Evolutionary conservation across 176 grass and related monocot genomes (phyloP).

Genomic region (Ampelocalamus luodianensis): DNA sequence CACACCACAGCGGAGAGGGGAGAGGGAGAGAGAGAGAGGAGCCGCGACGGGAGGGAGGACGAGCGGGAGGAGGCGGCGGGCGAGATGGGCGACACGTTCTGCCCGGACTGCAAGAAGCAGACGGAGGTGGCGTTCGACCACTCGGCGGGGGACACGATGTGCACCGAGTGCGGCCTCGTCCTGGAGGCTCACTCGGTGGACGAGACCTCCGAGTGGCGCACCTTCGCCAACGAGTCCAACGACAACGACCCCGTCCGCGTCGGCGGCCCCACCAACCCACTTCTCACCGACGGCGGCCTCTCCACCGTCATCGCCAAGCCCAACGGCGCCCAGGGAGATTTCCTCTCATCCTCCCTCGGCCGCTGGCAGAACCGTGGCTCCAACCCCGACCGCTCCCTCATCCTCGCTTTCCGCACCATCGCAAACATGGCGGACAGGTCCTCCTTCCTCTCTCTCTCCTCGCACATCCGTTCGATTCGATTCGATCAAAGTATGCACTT

Average conservation of each 20-base stretch:
- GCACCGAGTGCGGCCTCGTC: constrained; percentile 90
- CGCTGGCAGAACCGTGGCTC: constrained; percentile 79
- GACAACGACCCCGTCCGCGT: constrained; percentile 90
- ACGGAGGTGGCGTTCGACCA: constrained; percentile 94
- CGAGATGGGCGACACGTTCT: constrained; percentile 77
- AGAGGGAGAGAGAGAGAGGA: not conserved
- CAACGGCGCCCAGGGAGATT: constrained; percentile 72
- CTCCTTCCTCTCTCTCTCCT: fast-evolving
- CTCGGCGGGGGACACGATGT: constrained; percentile 88
- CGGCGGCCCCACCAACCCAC: constrained; percentile 75
- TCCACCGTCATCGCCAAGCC: constrained; percentile 90
- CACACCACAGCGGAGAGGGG: not conserved
- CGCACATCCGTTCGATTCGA: not conserved
- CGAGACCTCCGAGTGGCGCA: constrained; percentile 90
- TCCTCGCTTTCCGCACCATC: constrained; percentile 83
- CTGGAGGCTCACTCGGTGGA: constrained; percentile 87
- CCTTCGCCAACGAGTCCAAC: constrained; percentile 89
- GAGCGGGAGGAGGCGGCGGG: not conserved
- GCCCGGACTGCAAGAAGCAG: constrained; percentile 86
- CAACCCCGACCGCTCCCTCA: constrained; percentile 83
- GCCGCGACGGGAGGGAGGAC: not conserved
- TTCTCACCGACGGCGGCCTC: constrained; percentile 78
- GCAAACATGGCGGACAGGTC: constrained; percentile 90
- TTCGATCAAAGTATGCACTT: constrained; percentile 1
- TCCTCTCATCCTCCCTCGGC: constrained; percentile 75